Evolutionary conservation across 1,284 basidiomycete genomes (phyloP).

Genomic region (Phylloporus gajari): DNA sequence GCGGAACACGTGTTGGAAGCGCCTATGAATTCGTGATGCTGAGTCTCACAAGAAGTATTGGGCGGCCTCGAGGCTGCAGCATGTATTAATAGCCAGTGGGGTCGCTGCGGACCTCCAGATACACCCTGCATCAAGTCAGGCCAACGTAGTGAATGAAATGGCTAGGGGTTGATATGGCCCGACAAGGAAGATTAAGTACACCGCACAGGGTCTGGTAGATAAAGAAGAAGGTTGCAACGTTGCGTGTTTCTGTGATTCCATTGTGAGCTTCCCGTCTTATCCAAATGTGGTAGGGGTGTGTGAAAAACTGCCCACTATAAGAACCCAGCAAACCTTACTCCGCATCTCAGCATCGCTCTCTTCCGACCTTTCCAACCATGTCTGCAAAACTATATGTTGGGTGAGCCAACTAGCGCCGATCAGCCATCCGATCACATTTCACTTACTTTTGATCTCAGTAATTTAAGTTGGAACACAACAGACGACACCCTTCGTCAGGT

Average conservation of each 20-base stretch:
- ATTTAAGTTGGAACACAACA: constrained; percentile 91
- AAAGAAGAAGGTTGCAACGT: constrained; percentile 17
- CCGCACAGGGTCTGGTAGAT: constrained; percentile 18
- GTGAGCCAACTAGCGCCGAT: constrained; percentile 60
- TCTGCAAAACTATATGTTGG: constrained; percentile 86
- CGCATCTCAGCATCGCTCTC: constrained; percentile 22
- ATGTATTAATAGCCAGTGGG: constrained; percentile 6
- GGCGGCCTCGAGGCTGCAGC: constrained; percentile 29
- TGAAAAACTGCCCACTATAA: constrained; percentile 47
- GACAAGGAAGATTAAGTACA: background rate
- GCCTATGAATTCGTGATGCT: constrained; percentile 1
- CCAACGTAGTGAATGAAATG: background rate
- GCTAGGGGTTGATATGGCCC: background rate
- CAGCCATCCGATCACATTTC: constrained; percentile 35
- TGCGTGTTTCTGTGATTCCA: background rate
- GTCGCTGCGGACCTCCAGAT: background rate
- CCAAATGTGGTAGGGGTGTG: constrained; percentile 47
- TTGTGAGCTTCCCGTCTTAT: background rate
- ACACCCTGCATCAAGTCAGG: background rate
- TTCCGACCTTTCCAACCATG: constrained; percentile 55
- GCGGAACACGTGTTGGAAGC: constrained; percentile 16
- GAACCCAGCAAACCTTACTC: constrained; percentile 39
- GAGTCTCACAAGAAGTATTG: background rate
- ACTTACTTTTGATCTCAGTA: constrained; percentile 56
- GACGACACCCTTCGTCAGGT: constrained; percentile 86